Conservation (phyloP, 352 stramenopile species). For the Phytophthora pini region DNA sequence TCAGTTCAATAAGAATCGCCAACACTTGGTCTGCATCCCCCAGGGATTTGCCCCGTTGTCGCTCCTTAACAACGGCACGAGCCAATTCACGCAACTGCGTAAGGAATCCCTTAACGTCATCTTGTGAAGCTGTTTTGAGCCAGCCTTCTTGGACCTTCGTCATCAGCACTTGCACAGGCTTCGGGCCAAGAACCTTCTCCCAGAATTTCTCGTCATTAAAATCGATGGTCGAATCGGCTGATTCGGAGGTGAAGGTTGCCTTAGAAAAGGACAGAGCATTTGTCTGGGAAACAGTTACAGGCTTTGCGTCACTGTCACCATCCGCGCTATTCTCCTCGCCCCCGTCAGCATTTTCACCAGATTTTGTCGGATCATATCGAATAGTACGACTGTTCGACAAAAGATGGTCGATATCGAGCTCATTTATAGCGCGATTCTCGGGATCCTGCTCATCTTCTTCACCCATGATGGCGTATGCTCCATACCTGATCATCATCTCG, state of each 20-base stretch:
- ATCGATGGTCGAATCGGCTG: constrained; percentile 88
- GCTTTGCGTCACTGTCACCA: constrained; percentile 45
- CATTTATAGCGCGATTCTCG: constrained; percentile 89
- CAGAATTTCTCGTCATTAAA: constrained; percentile 93
- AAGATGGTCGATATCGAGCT: constrained; percentile 90
- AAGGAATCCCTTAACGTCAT: constrained; percentile 88
- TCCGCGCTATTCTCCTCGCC: constrained; percentile 50
- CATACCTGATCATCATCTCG: constrained; percentile 97
- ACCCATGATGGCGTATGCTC: constrained; percentile 97
- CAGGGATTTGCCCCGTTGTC: constrained; percentile 83
- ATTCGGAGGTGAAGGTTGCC: constrained; percentile 87
- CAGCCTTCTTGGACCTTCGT: constrained; percentile 89
- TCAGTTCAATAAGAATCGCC: constrained; percentile 89
- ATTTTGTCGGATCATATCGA: constrained; percentile 81
- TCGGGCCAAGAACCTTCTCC: constrained; percentile 90
- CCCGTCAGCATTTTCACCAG: constrained; percentile 45
- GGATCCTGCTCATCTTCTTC: constrained; percentile 95
- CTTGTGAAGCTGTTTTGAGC: constrained; percentile 70
- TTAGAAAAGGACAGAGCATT: constrained; percentile 89
- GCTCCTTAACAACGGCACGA: constrained; percentile 83
- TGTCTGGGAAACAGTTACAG: constrained; percentile 51
- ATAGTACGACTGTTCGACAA: constrained; percentile 88
- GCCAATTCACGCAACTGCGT: constrained; percentile 78
- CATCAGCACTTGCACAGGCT: constrained; percentile 88
- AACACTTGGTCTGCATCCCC: constrained; percentile 87